Evolutionary conservation across 805 yeast species (phyloP), one percentile per base, ranked within the genome.

Genomic region (Cyberlindnera maclurae): DNA sequence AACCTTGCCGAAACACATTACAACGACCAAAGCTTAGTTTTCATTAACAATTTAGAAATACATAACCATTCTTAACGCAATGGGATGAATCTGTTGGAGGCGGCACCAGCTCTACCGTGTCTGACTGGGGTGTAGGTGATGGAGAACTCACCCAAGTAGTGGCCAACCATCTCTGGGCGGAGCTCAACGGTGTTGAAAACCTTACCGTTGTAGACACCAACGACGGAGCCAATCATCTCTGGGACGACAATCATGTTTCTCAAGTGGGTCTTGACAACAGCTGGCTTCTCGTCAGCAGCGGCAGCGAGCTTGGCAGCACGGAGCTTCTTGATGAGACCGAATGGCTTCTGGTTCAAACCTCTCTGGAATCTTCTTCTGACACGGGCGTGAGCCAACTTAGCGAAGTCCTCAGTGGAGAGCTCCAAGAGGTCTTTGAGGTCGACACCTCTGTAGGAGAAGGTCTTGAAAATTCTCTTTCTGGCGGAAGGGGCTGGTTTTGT

Each of bases 141-240:
- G 65, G 98, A 90, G 87, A 93, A 93, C 79, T 93, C 99, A 77
- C 97, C 99, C 64, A 93, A 85, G 94, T 93, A 93, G 84, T 90
- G 96, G 70, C 98, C 97, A 68, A 90, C 89, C 98, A 93, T 93
- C 79, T 93, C 99, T 65, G 98, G 96, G 73, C 77, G 88, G 75
- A 93, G 76, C 74, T 93, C 99, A 71, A 93, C 96, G 63, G 82
- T 84, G 95, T 90, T 90, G 95, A 93, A 93, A 61, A 77, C 86
- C 79, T 93, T 93, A 77, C 99, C 99, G 82, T 93, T 93, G 96
- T 93, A 93, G 62, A 93, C 84, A 76, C 97, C 97, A 60, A 93
- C 81, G 57, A 90, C 94, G 50, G 97, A 87, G 69, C 98, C 98
- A 63, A 93, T 88, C 98, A 93, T 93, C 81, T 93, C 99, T 75